Conservation (phyloP, 306 rosid genomes). For the Leucaena leucocephala region DNA sequence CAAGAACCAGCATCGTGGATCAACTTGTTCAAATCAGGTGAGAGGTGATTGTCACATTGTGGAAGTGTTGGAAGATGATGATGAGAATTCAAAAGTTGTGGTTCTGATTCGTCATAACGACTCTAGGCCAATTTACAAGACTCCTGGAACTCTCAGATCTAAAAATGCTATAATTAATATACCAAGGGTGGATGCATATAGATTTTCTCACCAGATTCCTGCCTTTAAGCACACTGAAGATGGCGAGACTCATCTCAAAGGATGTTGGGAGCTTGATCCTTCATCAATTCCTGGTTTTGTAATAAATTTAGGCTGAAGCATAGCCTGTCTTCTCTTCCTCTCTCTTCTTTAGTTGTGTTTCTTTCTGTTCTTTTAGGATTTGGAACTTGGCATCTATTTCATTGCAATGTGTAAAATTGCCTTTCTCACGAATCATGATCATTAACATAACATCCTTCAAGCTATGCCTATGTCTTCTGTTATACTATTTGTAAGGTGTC, state of each 20-base stretch:
- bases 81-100: conserved; percentile 40
- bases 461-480: background rate
- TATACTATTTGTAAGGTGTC: background rate
- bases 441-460: background rate
- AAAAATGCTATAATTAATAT: conserved; percentile 45
- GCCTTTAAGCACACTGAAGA: conserved; percentile 51
- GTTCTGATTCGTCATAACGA: conserved; percentile 39
- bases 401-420: background rate
- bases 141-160: conserved; percentile 63
- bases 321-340: background rate
- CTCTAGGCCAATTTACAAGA: conserved; percentile 49
- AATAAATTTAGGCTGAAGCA: conserved; percentile 34
- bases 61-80: conserved; percentile 56
- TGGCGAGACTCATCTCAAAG: conserved; percentile 45
- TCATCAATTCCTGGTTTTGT: conserved; percentile 48
- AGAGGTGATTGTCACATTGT: conserved; percentile 56
- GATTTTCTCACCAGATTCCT: conserved; percentile 70
- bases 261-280: conserved; percentile 76
- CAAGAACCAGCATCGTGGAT: conserved; percentile 48
- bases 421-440: background rate
- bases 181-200: conserved; percentile 38
- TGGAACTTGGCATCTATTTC: conserved; percentile 16
- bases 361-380: conserved; percentile 13
- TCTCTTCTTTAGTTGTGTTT: background rate
- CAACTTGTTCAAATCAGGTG: conserved; percentile 31